These are phyloP conservation scores for Mucor circinelloides DNA, from an alignment of 371 early-diverging fungal species.

Conservation along the genomic window DNA sequence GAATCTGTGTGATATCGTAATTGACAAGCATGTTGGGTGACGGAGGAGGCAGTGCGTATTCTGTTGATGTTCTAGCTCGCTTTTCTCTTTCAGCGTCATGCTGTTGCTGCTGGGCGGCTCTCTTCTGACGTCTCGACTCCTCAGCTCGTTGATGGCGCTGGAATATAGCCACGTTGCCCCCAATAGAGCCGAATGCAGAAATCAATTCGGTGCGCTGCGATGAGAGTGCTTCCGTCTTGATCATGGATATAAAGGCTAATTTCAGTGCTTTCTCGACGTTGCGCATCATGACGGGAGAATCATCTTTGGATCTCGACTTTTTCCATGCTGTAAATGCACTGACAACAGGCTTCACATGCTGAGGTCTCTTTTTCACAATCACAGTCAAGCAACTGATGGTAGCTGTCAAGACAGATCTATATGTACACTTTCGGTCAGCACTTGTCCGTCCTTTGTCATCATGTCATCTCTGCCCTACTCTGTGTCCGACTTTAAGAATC, in stretches of 20 bases:
- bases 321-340: slow-evolving; percentile 29
- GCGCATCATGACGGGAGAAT: slow-evolving; percentile 38
- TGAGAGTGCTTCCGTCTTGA: slow-evolving; percentile 37
- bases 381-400: slow-evolving; percentile 44
- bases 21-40: slow-evolving; percentile 25
- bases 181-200: slow-evolving; percentile 36
- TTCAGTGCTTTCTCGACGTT: slow-evolving; percentile 48
- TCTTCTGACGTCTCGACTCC: slow-evolving; percentile 25
- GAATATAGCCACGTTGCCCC: slow-evolving; percentile 50
- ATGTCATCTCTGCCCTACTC: slow-evolving; percentile 23
- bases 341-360: slow-evolving; percentile 30
- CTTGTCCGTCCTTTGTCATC: not conserved
- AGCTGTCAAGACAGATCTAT: slow-evolving; percentile 45
- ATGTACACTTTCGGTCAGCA: slow-evolving; percentile 1
- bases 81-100: slow-evolving; percentile 25
- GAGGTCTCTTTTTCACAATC: slow-evolving; percentile 39
- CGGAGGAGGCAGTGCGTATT: slow-evolving; percentile 14
- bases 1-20: slow-evolving; percentile 44
- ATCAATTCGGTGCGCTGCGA: slow-evolving; percentile 36
- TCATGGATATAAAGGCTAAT: slow-evolving; percentile 43
- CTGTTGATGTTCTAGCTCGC: slow-evolving; percentile 3
- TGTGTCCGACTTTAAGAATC: slow-evolving; percentile 11
- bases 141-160: slow-evolving; percentile 29
- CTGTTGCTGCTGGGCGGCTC: slow-evolving; percentile 9
- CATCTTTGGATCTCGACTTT: slow-evolving; percentile 26